Conservation (phyloP, 2,329 filamentous ascomycete genomes). For the Cytospora schulzeri region DNA sequence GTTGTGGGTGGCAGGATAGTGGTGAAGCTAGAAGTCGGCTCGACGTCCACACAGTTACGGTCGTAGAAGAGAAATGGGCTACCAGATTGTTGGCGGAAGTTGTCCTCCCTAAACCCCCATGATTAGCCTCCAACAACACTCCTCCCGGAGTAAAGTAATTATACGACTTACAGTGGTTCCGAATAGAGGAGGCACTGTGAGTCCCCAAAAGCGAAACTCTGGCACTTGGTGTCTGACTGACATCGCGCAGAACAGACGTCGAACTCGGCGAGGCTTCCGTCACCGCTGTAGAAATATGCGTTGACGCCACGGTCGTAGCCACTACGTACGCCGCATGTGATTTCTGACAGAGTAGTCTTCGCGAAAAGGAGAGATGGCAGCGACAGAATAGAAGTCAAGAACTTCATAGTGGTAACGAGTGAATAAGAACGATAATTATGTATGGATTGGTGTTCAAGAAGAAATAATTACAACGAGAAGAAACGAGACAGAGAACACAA, state of each 20-base stretch:
- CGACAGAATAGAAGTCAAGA: neutral
- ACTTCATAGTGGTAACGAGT: conserved; percentile 5
- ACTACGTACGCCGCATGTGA: conserved; percentile 21
- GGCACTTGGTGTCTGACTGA: conserved; percentile 14
- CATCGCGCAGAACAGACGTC: conserved; percentile 20
- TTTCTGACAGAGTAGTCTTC: neutral
- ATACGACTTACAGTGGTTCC: conserved; percentile 22
- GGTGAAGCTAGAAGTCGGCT: conserved; percentile 23
- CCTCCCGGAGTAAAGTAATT: too few relatives aligned
- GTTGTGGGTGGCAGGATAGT: conserved; percentile 10
- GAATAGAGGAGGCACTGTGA: conserved; percentile 22
- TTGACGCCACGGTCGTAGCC: conserved; percentile 25
- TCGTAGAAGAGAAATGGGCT: conserved; percentile 27
- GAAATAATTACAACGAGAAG: neutral
- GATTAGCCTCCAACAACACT: neutral
- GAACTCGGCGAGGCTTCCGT: conserved; percentile 24
- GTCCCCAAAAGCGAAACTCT: conserved; percentile 23
- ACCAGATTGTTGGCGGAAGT: conserved; percentile 24
- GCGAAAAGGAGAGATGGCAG: neutral
- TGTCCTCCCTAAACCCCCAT: conserved; percentile 4
- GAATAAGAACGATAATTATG: neutral
- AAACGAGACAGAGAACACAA: neutral
- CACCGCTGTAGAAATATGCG: conserved; percentile 26
- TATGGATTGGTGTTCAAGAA: neutral
- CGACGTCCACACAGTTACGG: conserved; percentile 22